A percentile compares a stretch with the other conserved stretches of the same genome.
phyloP scores from a whole-genome alignment of 805 yeast genomes.

The Wickerhamiella sorbophila region DNA sequence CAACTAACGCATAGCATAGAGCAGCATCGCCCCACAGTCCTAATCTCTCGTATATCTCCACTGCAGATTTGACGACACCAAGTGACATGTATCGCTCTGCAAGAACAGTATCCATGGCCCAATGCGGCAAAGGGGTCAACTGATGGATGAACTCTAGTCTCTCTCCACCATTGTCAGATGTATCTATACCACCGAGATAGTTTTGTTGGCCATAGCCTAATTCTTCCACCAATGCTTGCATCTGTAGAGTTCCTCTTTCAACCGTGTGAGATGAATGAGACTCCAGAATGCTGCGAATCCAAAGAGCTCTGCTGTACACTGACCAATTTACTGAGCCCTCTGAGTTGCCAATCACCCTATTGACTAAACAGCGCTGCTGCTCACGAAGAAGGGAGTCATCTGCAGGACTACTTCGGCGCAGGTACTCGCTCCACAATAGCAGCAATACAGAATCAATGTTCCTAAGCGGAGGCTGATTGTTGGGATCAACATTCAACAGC shows the following conservation, averaged over 20 bases:
- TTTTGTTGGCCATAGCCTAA: slow-evolving; percentile 34
- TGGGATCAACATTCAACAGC: slow-evolving; percentile 46
- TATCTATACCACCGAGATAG: neutral
- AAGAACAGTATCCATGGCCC: slow-evolving; percentile 67
- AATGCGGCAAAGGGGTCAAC: slow-evolving; percentile 64
- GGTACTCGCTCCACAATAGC: slow-evolving; percentile 47
- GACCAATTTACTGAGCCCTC: slow-evolving; percentile 49
- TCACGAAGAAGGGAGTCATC: slow-evolving; percentile 61
- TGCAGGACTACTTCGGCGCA: slow-evolving; percentile 58
- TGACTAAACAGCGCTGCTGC: slow-evolving; percentile 63
- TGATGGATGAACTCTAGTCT: slow-evolving; percentile 60
- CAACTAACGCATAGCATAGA: slow-evolving; percentile 76
- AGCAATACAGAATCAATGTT: slow-evolving; percentile 64
- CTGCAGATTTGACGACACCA: slow-evolving; percentile 75
- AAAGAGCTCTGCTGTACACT: slow-evolving; percentile 63
- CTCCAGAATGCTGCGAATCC: slow-evolving; percentile 83
- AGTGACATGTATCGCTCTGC: slow-evolving; percentile 79
- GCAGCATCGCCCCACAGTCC: slow-evolving; percentile 72
- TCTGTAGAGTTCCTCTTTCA: slow-evolving; percentile 86
- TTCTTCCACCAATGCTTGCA: slow-evolving; percentile 85
- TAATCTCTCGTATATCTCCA: slow-evolving; percentile 74
- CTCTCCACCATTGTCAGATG: slow-evolving; percentile 28
- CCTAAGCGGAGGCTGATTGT: slow-evolving; percentile 58
- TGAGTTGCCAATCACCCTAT: slow-evolving; percentile 48
- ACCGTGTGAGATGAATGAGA: slow-evolving; percentile 69